A percentile compares a stretch with the other conserved stretches of the same genome.
Evolutionary conservation across 2,329 filamentous ascomycete genomes (phyloP).

Genomic region (Fusarium sp.): DNA sequence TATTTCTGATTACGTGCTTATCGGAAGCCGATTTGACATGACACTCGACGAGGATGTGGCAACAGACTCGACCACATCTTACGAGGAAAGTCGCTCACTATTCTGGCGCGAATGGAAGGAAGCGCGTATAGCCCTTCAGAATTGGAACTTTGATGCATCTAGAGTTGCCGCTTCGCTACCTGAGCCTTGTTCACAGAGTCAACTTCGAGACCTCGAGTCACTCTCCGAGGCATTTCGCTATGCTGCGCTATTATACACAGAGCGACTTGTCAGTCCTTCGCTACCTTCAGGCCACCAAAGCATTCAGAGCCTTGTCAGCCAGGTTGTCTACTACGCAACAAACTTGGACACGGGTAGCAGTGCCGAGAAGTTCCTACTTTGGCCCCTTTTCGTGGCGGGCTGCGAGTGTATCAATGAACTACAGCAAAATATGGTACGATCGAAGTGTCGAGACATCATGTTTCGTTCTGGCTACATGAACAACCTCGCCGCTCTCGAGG

Average conservation of each 20-base stretch:
- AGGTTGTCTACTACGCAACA: constrained; percentile 85
- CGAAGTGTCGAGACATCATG: constrained; percentile 87
- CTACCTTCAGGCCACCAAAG: constrained; percentile 78
- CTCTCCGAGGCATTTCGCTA: constrained; percentile 93
- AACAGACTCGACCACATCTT: constrained; percentile 57
- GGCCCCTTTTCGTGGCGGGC: constrained; percentile 91
- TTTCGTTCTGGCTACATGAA: constrained; percentile 92
- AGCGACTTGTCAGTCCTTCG: constrained; percentile 82
- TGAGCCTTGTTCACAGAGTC: constrained; percentile 63
- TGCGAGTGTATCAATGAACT: constrained; percentile 87
- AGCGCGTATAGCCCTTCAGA: constrained; percentile 78
- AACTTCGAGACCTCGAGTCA: constrained; percentile 79
- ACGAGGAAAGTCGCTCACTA: constrained; percentile 69
- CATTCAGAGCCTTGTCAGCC: constrained; percentile 84
- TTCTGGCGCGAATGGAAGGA: constrained; percentile 92
- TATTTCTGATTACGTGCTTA: constrained; percentile 67
- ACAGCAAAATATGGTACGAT: constrained; percentile 81
- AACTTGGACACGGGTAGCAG: constrained; percentile 77
- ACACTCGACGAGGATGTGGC: constrained; percentile 66
- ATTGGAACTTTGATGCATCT: constrained; percentile 78
- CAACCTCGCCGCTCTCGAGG: constrained; percentile 85
- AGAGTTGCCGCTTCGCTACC: constrained; percentile 64
- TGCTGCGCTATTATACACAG: constrained; percentile 87
- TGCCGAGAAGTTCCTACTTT: constrained; percentile 89
- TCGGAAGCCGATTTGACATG: constrained; percentile 73